Base-by-base conservation (phyloP, 129 eudicot species). In the Flaveria bidentis region DNA sequence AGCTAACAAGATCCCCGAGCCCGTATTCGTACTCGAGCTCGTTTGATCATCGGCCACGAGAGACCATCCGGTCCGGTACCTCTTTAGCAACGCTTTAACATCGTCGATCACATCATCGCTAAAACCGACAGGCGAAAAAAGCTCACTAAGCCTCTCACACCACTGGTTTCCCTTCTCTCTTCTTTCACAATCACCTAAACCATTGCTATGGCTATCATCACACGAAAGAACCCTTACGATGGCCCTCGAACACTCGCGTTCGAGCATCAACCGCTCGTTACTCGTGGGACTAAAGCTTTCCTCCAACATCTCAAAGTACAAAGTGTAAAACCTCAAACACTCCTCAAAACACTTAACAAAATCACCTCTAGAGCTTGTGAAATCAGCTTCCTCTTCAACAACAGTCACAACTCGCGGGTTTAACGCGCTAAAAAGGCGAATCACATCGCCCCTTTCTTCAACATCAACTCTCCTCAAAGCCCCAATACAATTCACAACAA, bases 311-410 rank as follows among this genome's bases (percentile, higher is more conserved):
- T 93, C 98, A 66, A 93, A 88, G 80, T 93, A 93, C 30, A 85
- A 69, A 49, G 87, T 86, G 60, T 85, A 86, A 84, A 85, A 93
- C 72, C 98, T 86, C 26, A 93, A 85, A 67, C 96, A 90, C 70
- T 93, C 98, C 18, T 90, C 92, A 75, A 93, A 90, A 72, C 95
- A 81, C 83, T 82, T 85, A 1, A 83, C 77, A 42, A 90, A 92
- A 64, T 93, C 98, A 63, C 75, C 67, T 73, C 76, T 82, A 0
- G 90, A 63, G 72, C 87, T 82, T 23, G 87, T 76, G 22, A 93
- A 87, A 85, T 93, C 95, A 4, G 96, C 96, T 67, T 90, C 96
- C 78, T 93, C 94, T 78, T 93, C 98, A 2, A 90, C 98, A 6
- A 93, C 33, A 0, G 98, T 90, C 75, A 93, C 90, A 1, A 93